Percentiles rank a stretch among this genome's conserved stretches.
These are phyloP conservation scores for Oenanthe sinensis DNA, from an alignment of 129 eudicot species.

Conservation along the genomic window DNA sequence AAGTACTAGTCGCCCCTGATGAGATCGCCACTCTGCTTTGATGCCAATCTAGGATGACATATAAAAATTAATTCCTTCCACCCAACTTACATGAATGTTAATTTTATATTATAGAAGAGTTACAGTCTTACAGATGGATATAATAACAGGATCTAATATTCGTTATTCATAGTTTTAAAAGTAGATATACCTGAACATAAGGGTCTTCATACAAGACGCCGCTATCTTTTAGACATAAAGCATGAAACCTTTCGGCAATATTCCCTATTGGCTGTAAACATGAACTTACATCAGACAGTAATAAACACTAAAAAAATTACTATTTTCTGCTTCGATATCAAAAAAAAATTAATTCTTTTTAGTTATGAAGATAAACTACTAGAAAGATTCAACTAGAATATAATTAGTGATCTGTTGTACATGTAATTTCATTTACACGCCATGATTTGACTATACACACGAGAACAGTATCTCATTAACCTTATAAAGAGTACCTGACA, in stretches of 20 bases:
- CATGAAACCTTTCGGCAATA: conserved; percentile 71
- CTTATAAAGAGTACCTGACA: background rate
- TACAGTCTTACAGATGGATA: background rate
- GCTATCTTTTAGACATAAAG: conserved; percentile 80
- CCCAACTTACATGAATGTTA: no score
- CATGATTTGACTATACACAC: background rate
- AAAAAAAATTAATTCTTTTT: background rate
- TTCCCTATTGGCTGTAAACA: conserved; percentile 82
- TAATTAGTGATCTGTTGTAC: background rate
- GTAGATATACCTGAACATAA: conserved; percentile 54
- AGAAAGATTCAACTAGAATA: background rate
- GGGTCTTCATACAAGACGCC: conserved; percentile 97
- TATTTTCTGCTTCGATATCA: background rate
- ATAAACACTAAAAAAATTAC: background rate
- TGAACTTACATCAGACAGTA: background rate
- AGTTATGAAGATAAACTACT: background rate
- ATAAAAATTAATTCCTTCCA: background rate
- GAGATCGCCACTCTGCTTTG: conserved; percentile 97
- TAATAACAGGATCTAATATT: conserved; percentile 1
- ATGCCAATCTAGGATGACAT: conserved; percentile 65
- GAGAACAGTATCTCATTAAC: background rate
- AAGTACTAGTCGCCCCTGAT: conserved; percentile 81
- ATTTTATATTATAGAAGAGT: conserved; percentile 7
- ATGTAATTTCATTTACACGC: background rate
- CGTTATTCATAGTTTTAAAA: background rate